These are phyloP conservation scores for Cladophialophora chaetospira DNA, from an alignment of 2,329 filamentous ascomycete genomes.

Conservation along the genomic window DNA sequence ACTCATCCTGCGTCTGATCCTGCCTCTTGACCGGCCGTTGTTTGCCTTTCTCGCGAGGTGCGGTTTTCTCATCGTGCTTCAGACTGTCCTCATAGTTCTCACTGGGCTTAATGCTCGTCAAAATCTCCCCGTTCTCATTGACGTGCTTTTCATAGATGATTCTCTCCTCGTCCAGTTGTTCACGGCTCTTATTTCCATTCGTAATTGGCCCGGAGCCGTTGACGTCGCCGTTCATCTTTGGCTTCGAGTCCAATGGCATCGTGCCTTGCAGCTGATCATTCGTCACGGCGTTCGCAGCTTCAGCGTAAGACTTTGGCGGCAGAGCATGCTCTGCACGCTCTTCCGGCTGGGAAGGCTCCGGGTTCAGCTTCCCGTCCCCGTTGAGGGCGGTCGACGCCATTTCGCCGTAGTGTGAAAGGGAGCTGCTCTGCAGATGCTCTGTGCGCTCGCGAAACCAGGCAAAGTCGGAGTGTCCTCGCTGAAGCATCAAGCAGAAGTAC, in stretches of 20 bases:
- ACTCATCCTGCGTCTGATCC: slow-evolving; percentile 31
- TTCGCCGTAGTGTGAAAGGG: slow-evolving; percentile 21
- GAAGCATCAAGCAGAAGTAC: slow-evolving; percentile 22
- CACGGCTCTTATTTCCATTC: slow-evolving; percentile 25
- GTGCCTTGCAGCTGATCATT: slow-evolving; percentile 15
- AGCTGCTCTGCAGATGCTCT: slow-evolving; percentile 20
- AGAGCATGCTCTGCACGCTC: slow-evolving; percentile 39
- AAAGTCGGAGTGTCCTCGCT: slow-evolving; percentile 28
- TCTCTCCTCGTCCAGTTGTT: slow-evolving; percentile 32
- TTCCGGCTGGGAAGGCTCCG: slow-evolving; percentile 38
- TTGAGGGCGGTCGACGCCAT: slow-evolving; percentile 20
- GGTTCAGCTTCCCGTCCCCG: slow-evolving; percentile 18
- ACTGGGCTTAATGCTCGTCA: slow-evolving; percentile 49
- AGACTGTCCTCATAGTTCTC: slow-evolving; percentile 41
- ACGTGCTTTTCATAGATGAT: slow-evolving; percentile 49
- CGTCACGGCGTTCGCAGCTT: slow-evolving; percentile 33
- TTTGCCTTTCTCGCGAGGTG: slow-evolving; percentile 33
- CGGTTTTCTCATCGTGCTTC: slow-evolving; percentile 38
- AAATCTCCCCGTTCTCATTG: slow-evolving; percentile 46
- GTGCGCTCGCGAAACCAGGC: slow-evolving; percentile 29
- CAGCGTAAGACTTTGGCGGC: slow-evolving; percentile 45
- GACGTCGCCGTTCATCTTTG: background rate
- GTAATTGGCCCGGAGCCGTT: slow-evolving; percentile 12
- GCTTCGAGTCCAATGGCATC: background rate
- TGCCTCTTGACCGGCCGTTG: slow-evolving; percentile 35